Evolutionary conservation across 441 rosid species (phyloP).

Genomic region (Croton setiger): DNA sequence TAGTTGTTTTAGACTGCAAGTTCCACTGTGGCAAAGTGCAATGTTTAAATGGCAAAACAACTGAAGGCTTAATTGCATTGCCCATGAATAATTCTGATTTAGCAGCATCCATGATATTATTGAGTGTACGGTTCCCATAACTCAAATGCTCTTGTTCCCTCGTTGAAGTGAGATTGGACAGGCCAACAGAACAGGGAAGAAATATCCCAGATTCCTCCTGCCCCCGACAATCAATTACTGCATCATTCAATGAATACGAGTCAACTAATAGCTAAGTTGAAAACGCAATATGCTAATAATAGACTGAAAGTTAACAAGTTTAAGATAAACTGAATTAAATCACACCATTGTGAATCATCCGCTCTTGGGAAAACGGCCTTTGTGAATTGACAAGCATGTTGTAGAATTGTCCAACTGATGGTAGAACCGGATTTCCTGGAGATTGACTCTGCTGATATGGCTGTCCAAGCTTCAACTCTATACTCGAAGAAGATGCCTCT

Average conservation of each 20-base stretch:
- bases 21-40: conserved; percentile 21
- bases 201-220: conserved; percentile 27
- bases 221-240: conserved; percentile 29
- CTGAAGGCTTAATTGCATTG: conserved; percentile 16
- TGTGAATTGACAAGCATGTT: conserved; percentile 22
- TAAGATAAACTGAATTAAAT: conserved; percentile 15
- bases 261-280: conserved; percentile 16
- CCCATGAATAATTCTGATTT: conserved; percentile 21
- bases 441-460: conserved; percentile 40
- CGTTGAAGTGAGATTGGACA: conserved; percentile 21
- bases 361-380: conserved; percentile 28
- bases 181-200: conserved; percentile 22
- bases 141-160: conserved; percentile 29
- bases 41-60: conserved; percentile 17
- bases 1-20: conserved; percentile 17
- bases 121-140: conserved; percentile 17
- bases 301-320: conserved; percentile 4
- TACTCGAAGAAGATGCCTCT: conserved; percentile 35
- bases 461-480: conserved; percentile 58
- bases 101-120: conserved; percentile 11
- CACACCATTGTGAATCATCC: conserved; percentile 36
- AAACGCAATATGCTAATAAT: conserved; percentile 13
- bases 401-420: conserved; percentile 21
- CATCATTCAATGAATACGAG: conserved; percentile 27
- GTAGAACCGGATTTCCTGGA: conserved; percentile 30